Conservation (phyloP, 768 basidiomycete species). For the Kwoniella dejecticola region DNA sequence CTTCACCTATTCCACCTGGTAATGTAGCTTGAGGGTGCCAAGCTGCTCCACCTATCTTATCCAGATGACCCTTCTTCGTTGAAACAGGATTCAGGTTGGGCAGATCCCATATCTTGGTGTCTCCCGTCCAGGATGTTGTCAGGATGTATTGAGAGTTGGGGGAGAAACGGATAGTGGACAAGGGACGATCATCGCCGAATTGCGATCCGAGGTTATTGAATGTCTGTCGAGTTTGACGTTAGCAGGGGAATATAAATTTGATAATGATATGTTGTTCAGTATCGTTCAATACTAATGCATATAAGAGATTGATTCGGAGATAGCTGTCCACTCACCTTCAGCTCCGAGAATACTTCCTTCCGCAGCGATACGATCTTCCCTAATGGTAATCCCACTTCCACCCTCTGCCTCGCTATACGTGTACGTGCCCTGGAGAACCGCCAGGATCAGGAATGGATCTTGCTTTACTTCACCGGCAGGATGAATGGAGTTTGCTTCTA, state of each 20-base stretch:
- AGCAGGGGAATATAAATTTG: no score
- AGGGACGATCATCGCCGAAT: conserved; percentile 93
- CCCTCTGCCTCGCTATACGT: conserved; percentile 86
- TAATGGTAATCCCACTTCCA: conserved; percentile 84
- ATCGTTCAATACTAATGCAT: conserved; percentile 12
- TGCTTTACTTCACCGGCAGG: conserved; percentile 38
- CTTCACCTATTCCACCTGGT: conserved; percentile 60
- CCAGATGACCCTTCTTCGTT: conserved; percentile 78
- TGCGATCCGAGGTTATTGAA: conserved; percentile 93
- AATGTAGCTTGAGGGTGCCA: conserved; percentile 96
- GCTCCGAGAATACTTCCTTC: conserved; percentile 82
- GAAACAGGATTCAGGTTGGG: conserved; percentile 80
- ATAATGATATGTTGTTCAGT: no score
- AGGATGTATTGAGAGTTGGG: conserved; percentile 86
- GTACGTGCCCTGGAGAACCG: conserved; percentile 81
- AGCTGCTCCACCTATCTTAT: conserved; percentile 90
- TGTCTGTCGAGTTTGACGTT: conserved; percentile 63
- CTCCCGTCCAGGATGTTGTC: conserved; percentile 95
- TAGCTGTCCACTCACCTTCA: conserved; percentile 90
- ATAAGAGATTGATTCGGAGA: no score
- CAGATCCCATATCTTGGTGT: conserved; percentile 92
- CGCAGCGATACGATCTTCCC: conserved; percentile 87
- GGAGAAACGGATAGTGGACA: conserved; percentile 90
- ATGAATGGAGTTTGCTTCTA: neutral
- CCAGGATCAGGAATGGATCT: no score